Base-by-base conservation (phyloP, 164 flowering plant species). In the Santalum album region DNA sequence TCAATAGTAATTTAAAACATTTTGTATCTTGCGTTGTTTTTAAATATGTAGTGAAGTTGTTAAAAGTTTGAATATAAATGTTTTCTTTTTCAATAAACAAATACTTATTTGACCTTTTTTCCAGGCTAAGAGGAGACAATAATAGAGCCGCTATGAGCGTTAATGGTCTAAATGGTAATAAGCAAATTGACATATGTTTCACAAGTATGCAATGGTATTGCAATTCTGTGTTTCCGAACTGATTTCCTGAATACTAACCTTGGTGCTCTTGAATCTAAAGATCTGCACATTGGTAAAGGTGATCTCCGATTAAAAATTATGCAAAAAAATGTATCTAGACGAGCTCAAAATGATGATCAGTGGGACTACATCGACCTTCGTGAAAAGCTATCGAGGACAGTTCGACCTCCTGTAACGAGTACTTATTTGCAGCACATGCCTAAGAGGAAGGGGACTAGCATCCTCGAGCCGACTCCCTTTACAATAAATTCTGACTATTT, bases 241-340 rank as follows among this genome's bases (percentile, higher is more conserved):
- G 43, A 49, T 59, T 61, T 52, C 21, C 48, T 6, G 12, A 35
- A 39, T 56, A 20, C 65, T 68, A 38, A 69, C 50, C 50, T 55
- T 61, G 53, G 45, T 65, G 18, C 45, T 56, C 55, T 78, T 70
- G 24, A 63, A 56, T 44, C 35, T 27, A 27, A 69, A 85, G 96
- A 62, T 68, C 27, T 34, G 22, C 66, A 24, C 48, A 70, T 84
- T 54, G 61, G 62, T 49, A 68, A 62, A 65, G 72, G 65, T 70
- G 96, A 87, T 61, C 81, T 87, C 42, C 76, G 96, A 19, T 65
- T 64, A 60, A 87, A 82, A 74, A 79, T 87, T 56, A 68, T 76
- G 76, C 80, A 64, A 62, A 87, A 87, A 62, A 75, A 53, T 54
- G 57, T 52, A 27, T 57, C 34, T 57, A 57, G 68, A 27, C 43